Evolutionary conservation across 2,329 filamentous ascomycete species (phyloP), one percentile per base, ranked within the genome.

Genomic region (Xylaria multiplex): DNA sequence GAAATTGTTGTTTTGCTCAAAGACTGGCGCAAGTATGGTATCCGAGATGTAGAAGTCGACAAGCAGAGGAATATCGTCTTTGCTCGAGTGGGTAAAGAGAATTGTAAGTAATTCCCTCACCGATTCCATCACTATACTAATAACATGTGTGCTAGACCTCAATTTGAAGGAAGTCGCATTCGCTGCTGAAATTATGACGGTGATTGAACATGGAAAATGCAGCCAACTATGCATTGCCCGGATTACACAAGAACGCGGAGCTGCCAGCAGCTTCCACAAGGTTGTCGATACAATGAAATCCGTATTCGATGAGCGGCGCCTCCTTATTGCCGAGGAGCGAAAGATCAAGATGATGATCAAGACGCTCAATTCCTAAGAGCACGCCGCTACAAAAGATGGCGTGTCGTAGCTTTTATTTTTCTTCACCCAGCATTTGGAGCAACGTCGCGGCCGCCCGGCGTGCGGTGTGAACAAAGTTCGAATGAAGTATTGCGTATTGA

Each of bases 181-280:
- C 78, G 91, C 93, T 16, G 89, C 90, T 43, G 93, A 97, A 77
- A 86, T 97, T 67, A 96, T 96, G 81, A 93, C 91, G 1, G 91
- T 97, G 43, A 91, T 97, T 68, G 92, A 97, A 80, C 91, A 96
- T 75, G 92, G 92, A 54, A 90, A 88, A 73, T 90, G 88, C 69
- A 89, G 88, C 52, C 90, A 90, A 53, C 85, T 97, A 60, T 92
- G 91, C 77, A 89, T 97, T 70, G 88, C 92, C 35, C 90, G 93
- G 42, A 93, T 97, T 77, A 95, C 92, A 1, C 94, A 97, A 75
- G 93, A 96, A 75, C 90, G 90, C 64, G 96, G 95, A n/a, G 94
- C 95, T 1, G 93, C 93, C 43, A 96, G 91, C 73, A 96, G 91
- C 72, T 97, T 98, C 81, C 87, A 93, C 76, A 90, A 88, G 75